These are phyloP conservation scores for Colletotrichum liriopes DNA, from an alignment of 2,329 filamentous ascomycete genomes.

Conservation along the genomic window DNA sequence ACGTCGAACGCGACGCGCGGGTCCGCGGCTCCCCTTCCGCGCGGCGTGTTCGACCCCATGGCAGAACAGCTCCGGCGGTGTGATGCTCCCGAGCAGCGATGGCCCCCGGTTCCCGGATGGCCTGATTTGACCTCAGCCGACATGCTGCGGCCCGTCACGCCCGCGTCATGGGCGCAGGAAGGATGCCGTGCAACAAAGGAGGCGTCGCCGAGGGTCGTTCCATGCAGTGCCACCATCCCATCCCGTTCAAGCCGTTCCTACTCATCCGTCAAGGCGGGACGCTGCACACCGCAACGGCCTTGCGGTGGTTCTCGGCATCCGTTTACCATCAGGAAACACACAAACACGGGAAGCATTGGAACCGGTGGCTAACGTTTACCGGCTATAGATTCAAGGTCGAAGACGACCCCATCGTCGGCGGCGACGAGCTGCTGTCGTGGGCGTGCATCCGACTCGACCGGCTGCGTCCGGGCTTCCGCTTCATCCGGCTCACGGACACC, in stretches of 20 bases:
- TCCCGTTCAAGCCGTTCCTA: constrained; percentile 24
- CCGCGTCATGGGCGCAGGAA: constrained; percentile 6
- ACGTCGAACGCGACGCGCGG: constrained; percentile 2
- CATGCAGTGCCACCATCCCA: constrained; percentile 11
- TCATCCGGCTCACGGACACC: constrained; percentile 65
- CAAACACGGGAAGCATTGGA: background rate
- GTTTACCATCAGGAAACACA: background rate
- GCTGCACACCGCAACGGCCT: constrained; percentile 23
- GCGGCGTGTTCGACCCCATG: constrained; percentile 17
- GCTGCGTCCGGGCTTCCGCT: constrained; percentile 69
- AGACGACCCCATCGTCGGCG: constrained; percentile 60
- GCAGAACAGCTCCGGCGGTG: constrained; percentile 12
- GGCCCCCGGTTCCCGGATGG: constrained; percentile 19
- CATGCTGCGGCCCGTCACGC: constrained; percentile 17
- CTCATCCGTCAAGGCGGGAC: constrained; percentile 22
- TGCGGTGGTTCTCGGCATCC: constrained; percentile 1
- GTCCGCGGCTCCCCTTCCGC: constrained; percentile 28
- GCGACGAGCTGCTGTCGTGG: constrained; percentile 65
- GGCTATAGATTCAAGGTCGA: constrained; percentile 67
- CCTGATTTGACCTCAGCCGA: constrained; percentile 25
- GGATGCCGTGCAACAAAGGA: constrained; percentile 14
- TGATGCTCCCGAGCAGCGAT: constrained; percentile 11
- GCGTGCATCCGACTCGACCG: constrained; percentile 74
- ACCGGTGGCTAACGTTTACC: constrained; percentile 46
- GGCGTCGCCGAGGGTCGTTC: constrained; percentile 3